These are phyloP conservation scores for Scutellaria baicalensis DNA, from an alignment of 257 asterid genomes.

Conservation along the genomic window DNA sequence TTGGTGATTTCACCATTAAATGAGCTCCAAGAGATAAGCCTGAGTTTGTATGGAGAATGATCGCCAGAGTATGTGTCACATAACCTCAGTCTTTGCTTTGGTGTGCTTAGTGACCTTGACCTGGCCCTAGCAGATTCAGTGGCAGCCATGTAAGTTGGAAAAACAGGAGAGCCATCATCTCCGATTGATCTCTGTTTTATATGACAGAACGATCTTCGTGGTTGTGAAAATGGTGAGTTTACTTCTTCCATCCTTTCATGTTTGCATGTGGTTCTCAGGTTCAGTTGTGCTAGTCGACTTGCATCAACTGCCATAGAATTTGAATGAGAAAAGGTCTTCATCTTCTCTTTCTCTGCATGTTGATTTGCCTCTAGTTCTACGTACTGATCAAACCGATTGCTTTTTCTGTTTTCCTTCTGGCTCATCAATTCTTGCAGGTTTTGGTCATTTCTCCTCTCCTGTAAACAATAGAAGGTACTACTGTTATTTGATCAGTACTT, in stretches of 20 bases:
- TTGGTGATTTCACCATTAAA: conserved; percentile 31
- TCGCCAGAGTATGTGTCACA: conserved; percentile 53
- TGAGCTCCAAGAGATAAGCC: conserved; percentile 49
- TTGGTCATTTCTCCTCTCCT: conserved; percentile 60
- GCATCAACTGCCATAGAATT: conserved; percentile 25
- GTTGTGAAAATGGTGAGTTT: conserved; percentile 45
- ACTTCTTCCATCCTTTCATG: conserved; percentile 36
- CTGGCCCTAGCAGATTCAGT: conserved; percentile 88
- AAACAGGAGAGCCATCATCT: conserved; percentile 55
- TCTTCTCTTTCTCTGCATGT: conserved; percentile 29
- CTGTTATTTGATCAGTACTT: background rate
- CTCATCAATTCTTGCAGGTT: conserved; percentile 33
- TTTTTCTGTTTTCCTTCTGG: conserved; percentile 37
- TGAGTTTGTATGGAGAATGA: conserved; percentile 49
- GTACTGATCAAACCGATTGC: conserved; percentile 30
- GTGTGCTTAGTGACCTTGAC: conserved; percentile 70
- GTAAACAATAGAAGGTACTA: background rate
- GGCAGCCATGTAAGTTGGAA: conserved; percentile 75
- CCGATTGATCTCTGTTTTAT: conserved; percentile 45
- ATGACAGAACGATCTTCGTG: conserved; percentile 63
- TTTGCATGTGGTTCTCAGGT: conserved; percentile 28
- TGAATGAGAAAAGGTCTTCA: conserved; percentile 21
- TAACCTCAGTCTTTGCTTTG: conserved; percentile 54
- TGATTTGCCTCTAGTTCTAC: conserved; percentile 22
- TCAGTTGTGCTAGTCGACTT: conserved; percentile 26